Percentiles rank a stretch among this genome's conserved stretches.
Conservation (phyloP, 805 yeast species). For the Wickerhamomyces ciferrii region DNA sequence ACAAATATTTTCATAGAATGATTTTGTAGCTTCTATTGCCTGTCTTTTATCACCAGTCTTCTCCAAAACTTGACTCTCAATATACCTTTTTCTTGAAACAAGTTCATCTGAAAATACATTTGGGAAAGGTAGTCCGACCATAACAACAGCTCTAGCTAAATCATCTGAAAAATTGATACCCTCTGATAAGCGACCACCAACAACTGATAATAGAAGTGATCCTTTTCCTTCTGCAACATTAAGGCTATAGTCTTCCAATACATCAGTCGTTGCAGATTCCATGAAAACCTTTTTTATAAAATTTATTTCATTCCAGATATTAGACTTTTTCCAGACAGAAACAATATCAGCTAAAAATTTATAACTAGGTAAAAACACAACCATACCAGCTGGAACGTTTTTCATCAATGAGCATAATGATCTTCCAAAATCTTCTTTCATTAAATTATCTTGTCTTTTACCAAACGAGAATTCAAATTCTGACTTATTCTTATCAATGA, state of each 20-base stretch:
- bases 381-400: slow-evolving; percentile 67
- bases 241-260: slow-evolving; percentile 46
- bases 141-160: slow-evolving; percentile 79
- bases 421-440: slow-evolving; percentile 48
- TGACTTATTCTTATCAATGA: slow-evolving; percentile 28
- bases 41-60: slow-evolving; percentile 40
- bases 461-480: slow-evolving; percentile 66
- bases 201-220: slow-evolving; percentile 75
- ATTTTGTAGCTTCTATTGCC: slow-evolving; percentile 44
- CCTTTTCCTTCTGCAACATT: slow-evolving; percentile 39
- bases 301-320: slow-evolving; percentile 28
- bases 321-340: slow-evolving; percentile 42
- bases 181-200: slow-evolving; percentile 90
- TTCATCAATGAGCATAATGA: slow-evolving; percentile 36
- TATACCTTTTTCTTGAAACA: slow-evolving; percentile 60
- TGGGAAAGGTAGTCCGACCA: slow-evolving; percentile 90
- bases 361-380: slow-evolving; percentile 83
- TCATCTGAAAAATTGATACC: slow-evolving; percentile 89
- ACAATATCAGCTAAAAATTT: slow-evolving; percentile 54
- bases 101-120: slow-evolving; percentile 79
- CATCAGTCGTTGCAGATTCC: slow-evolving; percentile 50
- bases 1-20: slow-evolving; percentile 77
- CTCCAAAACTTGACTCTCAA: slow-evolving; percentile 45
- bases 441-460: slow-evolving; percentile 40
- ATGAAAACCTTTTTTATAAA: slow-evolving; percentile 42